These are phyloP conservation scores for Falciphora oryzae DNA, from an alignment of 2,329 filamentous ascomycete species.

Conservation along the genomic window DNA sequence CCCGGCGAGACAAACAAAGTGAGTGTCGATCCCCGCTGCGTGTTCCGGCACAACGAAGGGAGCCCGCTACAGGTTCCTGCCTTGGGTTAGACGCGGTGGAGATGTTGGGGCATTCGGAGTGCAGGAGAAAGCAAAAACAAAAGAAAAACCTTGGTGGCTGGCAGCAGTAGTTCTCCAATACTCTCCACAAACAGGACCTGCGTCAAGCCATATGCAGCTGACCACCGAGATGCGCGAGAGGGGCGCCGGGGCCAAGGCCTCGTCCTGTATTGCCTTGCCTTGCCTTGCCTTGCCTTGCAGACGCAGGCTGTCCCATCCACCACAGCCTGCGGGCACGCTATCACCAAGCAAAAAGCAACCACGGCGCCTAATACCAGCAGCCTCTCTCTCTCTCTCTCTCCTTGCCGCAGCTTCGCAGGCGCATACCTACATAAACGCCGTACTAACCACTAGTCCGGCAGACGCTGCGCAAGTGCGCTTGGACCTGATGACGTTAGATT, in stretches of 20 bases:
- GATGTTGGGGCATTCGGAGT: background rate
- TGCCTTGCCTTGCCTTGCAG: background rate
- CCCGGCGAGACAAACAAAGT: background rate
- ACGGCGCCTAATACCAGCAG: background rate
- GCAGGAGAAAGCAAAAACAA: background rate
- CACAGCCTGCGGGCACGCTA: background rate
- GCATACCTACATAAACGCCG: background rate
- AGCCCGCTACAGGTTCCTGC: background rate
- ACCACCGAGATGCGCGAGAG: background rate
- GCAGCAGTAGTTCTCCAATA: background rate
- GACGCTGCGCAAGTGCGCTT: background rate
- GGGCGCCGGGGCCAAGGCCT: background rate
- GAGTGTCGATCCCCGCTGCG: background rate
- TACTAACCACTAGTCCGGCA: background rate
- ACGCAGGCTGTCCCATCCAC: background rate
- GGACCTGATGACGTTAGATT: background rate
- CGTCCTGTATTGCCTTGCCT: background rate
- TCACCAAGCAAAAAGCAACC: background rate
- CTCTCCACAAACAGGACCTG: background rate
- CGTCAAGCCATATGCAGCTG: background rate
- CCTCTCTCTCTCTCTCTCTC: background rate
- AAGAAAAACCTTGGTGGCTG: background rate
- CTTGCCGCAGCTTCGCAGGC: background rate
- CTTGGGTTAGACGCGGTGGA: background rate
- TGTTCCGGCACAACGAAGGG: background rate